Evolutionary conservation across 202 grass and related monocot genomes (phyloP).

Genomic region (Elaeis oleifera): DNA sequence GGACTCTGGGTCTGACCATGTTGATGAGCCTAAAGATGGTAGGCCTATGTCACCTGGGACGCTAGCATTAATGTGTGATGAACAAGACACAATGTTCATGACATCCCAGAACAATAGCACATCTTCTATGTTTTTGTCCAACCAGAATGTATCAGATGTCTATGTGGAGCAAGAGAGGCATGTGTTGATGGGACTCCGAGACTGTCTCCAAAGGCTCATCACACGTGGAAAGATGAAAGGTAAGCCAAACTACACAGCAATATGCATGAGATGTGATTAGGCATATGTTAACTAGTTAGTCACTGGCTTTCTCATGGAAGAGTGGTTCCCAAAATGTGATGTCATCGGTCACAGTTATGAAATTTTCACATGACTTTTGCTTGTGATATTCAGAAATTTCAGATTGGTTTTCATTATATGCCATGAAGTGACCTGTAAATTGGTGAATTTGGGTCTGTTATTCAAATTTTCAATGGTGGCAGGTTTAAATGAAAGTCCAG

Average conservation of each 20-base stretch:
- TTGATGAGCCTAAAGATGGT: constrained; percentile 43
- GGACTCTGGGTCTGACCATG: constrained; percentile 38
- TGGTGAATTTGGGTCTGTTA: too few species aligned
- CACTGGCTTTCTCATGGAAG: too few species aligned
- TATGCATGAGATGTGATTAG: not conserved
- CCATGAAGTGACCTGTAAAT: too few species aligned
- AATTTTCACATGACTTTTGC: too few species aligned
- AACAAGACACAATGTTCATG: constrained; percentile 57
- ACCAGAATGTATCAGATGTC: constrained; percentile 42
- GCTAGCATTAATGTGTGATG: constrained; percentile 77
- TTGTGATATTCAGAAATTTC: too few species aligned
- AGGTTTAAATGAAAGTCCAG: too few species aligned
- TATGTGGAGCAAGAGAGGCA: constrained; percentile 74
- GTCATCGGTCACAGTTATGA: too few species aligned
- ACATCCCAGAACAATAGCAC: constrained; percentile 32
- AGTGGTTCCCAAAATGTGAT: too few species aligned
- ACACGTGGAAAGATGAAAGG: constrained; percentile 71
- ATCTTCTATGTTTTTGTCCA: constrained; percentile 19
- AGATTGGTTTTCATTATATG: too few species aligned
- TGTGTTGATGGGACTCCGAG: constrained; percentile 67
- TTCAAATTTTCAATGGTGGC: too few species aligned
- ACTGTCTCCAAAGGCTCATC: constrained; percentile 61
- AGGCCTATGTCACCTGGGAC: constrained; percentile 91
- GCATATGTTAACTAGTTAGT: too few species aligned
- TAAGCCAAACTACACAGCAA: constrained; percentile 24